These are phyloP conservation scores for Fusarium piperis DNA, from an alignment of 2,329 filamentous ascomycete genomes.

Conservation along the genomic window DNA sequence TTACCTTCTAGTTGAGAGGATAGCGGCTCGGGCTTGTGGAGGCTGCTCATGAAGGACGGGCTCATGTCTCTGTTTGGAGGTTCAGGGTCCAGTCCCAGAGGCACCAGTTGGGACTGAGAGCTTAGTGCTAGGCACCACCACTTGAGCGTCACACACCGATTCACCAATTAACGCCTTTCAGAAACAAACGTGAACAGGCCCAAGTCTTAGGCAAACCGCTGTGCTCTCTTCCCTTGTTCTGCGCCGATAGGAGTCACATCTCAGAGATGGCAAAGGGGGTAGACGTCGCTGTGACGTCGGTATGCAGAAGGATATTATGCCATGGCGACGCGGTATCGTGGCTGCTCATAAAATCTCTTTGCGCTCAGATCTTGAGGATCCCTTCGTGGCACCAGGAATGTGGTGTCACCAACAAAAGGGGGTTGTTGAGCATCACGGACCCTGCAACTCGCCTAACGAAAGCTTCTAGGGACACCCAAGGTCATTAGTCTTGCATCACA, in stretches of 20 bases:
- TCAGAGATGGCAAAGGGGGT: conserved; percentile 1
- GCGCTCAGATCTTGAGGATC: conserved; percentile 11
- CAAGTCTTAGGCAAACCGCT: background rate
- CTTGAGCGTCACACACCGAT: background rate
- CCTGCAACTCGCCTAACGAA: background rate
- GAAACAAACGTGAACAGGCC: conserved; percentile 24
- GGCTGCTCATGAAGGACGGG: background rate
- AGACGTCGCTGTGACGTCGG: conserved; percentile 10
- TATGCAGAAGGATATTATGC: conserved; percentile 17
- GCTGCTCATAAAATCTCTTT: conserved; percentile 26
- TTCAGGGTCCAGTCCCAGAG: conserved; percentile 19
- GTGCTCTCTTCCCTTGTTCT: background rate
- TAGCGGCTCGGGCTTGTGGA: background rate
- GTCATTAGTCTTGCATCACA: background rate
- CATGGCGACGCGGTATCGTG: conserved; percentile 30
- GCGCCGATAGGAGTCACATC: background rate
- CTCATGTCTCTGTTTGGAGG: background rate
- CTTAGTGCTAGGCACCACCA: conserved; percentile 7
- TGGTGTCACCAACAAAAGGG: conserved; percentile 27
- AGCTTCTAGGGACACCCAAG: background rate
- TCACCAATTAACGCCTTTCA: conserved; percentile 22
- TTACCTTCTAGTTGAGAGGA: background rate
- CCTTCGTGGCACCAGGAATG: conserved; percentile 25
- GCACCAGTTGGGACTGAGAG: conserved; percentile 4
- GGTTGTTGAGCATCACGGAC: background rate